phyloP scores from a whole-genome alignment of 257 asterid genomes.

The Penstemon newberryi region DNA sequence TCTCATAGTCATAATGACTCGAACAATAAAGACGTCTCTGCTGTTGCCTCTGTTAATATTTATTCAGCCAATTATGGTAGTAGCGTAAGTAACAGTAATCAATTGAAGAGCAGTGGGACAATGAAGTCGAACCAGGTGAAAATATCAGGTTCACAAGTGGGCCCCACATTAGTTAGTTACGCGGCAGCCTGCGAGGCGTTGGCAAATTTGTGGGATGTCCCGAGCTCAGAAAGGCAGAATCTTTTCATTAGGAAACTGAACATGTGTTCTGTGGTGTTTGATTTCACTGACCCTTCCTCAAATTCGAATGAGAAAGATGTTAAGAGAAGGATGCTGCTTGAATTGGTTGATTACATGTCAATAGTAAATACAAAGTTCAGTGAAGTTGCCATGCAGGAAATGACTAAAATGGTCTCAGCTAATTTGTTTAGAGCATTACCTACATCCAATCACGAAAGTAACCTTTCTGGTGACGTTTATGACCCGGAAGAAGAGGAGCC shows the following conservation, averaged over 20 bases:
- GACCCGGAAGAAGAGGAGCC: slow-evolving; percentile 49
- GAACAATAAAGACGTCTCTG: not conserved
- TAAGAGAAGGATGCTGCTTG: slow-evolving; percentile 44
- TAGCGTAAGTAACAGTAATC: not conserved
- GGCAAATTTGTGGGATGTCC: slow-evolving; percentile 38
- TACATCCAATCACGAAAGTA: slow-evolving; percentile 30
- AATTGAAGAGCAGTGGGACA: slow-evolving; percentile 26
- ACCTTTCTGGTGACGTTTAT: slow-evolving; percentile 30
- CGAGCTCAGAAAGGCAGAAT: slow-evolving; percentile 33
- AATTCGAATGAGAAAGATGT: slow-evolving; percentile 40
- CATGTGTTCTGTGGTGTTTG: slow-evolving; percentile 38
- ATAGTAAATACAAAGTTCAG: slow-evolving; percentile 35
- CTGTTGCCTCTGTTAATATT: slow-evolving; percentile 1
- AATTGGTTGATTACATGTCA: slow-evolving; percentile 39
- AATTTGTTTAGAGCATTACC: slow-evolving; percentile 45
- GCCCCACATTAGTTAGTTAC: slow-evolving; percentile 17
- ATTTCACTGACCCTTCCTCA: slow-evolving; percentile 37
- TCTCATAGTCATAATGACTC: slow-evolving; percentile 6
- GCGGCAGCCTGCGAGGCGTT: slow-evolving; percentile 27
- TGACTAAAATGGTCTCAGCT: slow-evolving; percentile 37
- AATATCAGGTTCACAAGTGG: slow-evolving; percentile 8
- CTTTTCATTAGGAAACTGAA: slow-evolving; percentile 40
- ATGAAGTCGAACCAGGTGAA: slow-evolving; percentile 26
- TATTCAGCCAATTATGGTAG: slow-evolving; percentile 7
- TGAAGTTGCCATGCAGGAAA: slow-evolving; percentile 42